Evolutionary conservation across 306 rosid genomes (phyloP), one percentile per base, ranked within the genome.

Genomic region (Sphenostylis stenocarpa): DNA sequence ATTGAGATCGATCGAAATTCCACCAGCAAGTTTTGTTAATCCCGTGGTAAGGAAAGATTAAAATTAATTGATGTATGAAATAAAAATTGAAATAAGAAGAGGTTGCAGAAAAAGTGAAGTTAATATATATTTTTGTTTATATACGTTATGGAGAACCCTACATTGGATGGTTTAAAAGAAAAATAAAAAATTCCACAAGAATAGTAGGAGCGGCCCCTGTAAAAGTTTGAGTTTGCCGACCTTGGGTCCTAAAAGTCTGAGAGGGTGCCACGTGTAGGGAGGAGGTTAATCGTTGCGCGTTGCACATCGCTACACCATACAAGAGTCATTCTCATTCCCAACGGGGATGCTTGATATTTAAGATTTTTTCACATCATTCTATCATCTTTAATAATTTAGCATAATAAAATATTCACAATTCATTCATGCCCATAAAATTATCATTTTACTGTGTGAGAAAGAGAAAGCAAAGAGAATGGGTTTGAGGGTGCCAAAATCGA

Each of bases 401-500:
- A 24, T 4, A 24, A 44, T 3, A 39, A 43, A 36, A 2, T 36
- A 36, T 60, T 19, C 47, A 7, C 7, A 21, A 15, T 21, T 19
- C 10, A 26, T 5, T 3, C 36, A 66, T 66, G 17, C 0, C 34
- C 34, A 56, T 56, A 56, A 4, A 26, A 56, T 29, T 60, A 6
- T 28, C 2, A n/a, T 45, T 41, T 57, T 64, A 33, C 53, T 43
- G 78, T 63, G 3, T 3, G 4, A 36, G 11, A 36, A 7, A 36
- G 51, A 65, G 63, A 70, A 26, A 29, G 33, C 33, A 29, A 29
- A 57, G 67, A 64, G 58, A 66, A 47, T 31, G 58, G 24, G 34
- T 34, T 24, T 4, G 85, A 16, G 44, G 90, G 88, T 80, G 89
- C 70, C 15, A 78, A 81, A 33, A 79, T 47, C 87, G 49, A 89